A percentile compares a stretch with the other conserved stretches of the same genome.
phyloP scores from a whole-genome alignment of 345 rosid genomes.

The Eucalyptus sp. region DNA sequence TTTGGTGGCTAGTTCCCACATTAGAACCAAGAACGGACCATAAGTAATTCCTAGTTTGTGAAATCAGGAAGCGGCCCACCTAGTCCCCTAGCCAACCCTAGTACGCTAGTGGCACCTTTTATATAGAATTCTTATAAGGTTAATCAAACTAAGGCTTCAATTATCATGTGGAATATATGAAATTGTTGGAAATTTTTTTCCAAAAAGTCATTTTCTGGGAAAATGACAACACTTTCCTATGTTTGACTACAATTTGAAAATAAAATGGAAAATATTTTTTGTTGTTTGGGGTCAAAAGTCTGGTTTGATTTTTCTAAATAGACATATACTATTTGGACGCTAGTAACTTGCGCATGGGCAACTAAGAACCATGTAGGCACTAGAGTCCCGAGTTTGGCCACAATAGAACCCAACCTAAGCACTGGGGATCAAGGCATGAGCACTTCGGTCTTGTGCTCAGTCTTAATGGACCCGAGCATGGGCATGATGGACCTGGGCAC shows the following conservation, averaged over 20 bases:
- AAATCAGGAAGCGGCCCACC: background rate
- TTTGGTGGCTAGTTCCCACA: too few relatives aligned
- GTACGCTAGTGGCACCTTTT: background rate
- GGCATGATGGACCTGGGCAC: background rate
- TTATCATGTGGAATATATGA: too few relatives aligned
- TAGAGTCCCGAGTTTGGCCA: fast-evolving
- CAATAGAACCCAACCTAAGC: fast-evolving
- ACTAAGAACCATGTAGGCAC: background rate
- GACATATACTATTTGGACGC: background rate
- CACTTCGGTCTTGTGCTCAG: background rate
- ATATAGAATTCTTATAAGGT: background rate
- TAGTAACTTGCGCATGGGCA: too few relatives aligned
- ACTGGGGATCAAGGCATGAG: background rate
- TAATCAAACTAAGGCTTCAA: background rate
- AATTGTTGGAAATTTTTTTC: background rate
- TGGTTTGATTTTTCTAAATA: too few relatives aligned
- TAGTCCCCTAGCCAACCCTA: background rate
- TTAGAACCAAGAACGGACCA: too few relatives aligned
- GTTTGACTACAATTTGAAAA: background rate
- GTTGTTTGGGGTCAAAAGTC: too few relatives aligned
- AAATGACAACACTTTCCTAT: too few relatives aligned
- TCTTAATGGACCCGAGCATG: background rate
- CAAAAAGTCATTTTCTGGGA: too few relatives aligned
- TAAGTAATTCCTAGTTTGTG: background rate
- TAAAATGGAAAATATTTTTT: too few relatives aligned